Conservation (phyloP, 306 rosid species). For the Cicer arietinum region DNA sequence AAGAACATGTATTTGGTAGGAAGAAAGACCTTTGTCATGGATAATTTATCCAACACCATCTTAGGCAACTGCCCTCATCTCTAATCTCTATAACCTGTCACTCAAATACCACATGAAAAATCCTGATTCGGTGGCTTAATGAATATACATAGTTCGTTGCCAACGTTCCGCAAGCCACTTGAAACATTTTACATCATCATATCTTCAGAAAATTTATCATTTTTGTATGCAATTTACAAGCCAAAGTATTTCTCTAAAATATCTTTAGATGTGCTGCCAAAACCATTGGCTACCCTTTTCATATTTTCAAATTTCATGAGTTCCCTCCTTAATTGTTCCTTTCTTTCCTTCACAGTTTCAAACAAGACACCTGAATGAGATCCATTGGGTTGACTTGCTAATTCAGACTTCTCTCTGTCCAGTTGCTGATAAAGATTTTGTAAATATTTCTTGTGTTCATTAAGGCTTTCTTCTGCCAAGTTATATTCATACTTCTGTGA, state of each 20-base stretch:
- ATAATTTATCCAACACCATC: neutral
- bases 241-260: slow-evolving; percentile 60
- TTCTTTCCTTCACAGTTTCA: slow-evolving; percentile 50
- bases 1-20: neutral
- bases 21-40: neutral
- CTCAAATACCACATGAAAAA: neutral
- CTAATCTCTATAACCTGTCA: neutral
- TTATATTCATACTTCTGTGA: slow-evolving; percentile 63
- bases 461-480: slow-evolving; percentile 63
- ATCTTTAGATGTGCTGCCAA: slow-evolving; percentile 58
- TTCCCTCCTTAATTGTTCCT: slow-evolving; percentile 59
- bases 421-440: slow-evolving; percentile 65
- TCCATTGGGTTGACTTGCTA: slow-evolving; percentile 42
- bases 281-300: slow-evolving; percentile 66
- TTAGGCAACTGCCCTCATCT: neutral
- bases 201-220: neutral
- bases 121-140: neutral
- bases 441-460: slow-evolving; percentile 56
- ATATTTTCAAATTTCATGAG: slow-evolving; percentile 59
- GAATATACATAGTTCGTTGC: slow-evolving; percentile 18
- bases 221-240: slow-evolving; percentile 49
- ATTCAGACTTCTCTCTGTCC: slow-evolving; percentile 55
- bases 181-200: neutral
- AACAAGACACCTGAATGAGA: slow-evolving; percentile 44
- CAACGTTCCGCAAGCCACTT: neutral